phyloP scores from a whole-genome alignment of 768 basidiomycete genomes.

The Coprinopsis sp. region DNA sequence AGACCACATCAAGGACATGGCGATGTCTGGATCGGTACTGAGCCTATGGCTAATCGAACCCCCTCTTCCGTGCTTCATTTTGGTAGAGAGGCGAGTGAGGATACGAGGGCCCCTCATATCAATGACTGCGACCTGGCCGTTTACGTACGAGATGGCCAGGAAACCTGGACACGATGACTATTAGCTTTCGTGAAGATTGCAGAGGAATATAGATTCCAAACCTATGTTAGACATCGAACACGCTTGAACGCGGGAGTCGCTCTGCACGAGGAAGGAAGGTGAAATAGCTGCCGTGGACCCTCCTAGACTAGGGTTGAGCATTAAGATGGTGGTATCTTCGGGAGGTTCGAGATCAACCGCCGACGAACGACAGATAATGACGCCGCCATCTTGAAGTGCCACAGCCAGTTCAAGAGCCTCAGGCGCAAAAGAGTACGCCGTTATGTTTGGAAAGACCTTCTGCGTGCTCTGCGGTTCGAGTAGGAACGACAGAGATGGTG shows the following conservation, averaged over 20 bases:
- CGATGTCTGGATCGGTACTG: slow-evolving; percentile 41
- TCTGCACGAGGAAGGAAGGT: slow-evolving; percentile 48
- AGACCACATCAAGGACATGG: slow-evolving; percentile 63
- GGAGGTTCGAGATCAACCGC: slow-evolving; percentile 16
- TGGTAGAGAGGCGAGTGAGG: slow-evolving; percentile 45
- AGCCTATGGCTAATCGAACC: slow-evolving; percentile 28
- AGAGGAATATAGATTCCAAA: slow-evolving; percentile 23
- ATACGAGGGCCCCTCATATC: slow-evolving; percentile 74
- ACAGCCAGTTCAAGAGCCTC: slow-evolving; percentile 57
- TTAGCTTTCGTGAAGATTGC: not conserved
- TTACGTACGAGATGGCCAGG: slow-evolving; percentile 63
- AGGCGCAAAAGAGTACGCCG: slow-evolving; percentile 43
- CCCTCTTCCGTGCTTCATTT: slow-evolving; percentile 33
- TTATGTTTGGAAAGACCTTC: slow-evolving; percentile 28
- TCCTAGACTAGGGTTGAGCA: slow-evolving; percentile 46
- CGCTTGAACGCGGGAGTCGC: slow-evolving; percentile 43
- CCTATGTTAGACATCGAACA: slow-evolving; percentile 73
- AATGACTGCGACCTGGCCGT: slow-evolving; percentile 56
- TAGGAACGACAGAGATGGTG: slow-evolving; percentile 25
- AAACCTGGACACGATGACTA: slow-evolving; percentile 49
- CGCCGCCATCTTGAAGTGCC: slow-evolving; percentile 50
- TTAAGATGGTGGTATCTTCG: slow-evolving; percentile 46
- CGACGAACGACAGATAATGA: slow-evolving; percentile 46
- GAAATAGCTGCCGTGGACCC: slow-evolving; percentile 40
- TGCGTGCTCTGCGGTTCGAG: not conserved